A percentile compares a stretch with the other conserved stretches of the same genome.
phyloP scores from a whole-genome alignment of 805 yeast species.

The Metahyphopichia silvanorum region DNA sequence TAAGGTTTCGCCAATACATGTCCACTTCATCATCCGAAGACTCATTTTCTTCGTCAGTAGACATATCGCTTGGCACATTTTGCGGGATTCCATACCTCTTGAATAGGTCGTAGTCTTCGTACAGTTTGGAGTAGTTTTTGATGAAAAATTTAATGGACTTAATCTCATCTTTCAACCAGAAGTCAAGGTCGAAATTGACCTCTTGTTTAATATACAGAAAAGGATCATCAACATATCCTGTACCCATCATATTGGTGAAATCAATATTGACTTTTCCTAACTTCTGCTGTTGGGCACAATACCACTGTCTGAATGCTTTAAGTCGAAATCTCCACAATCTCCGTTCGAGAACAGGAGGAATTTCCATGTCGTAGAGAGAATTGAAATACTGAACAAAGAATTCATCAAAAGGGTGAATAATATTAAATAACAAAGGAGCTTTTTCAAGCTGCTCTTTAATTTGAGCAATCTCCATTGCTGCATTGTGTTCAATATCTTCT shows the following conservation, averaged over 20 bases:
- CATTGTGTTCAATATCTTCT: neutral
- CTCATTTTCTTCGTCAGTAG: too few species aligned
- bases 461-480: neutral
- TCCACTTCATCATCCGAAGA: too few species aligned
- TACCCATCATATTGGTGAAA: neutral
- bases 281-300: neutral
- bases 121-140: too few species aligned
- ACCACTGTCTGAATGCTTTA: neutral
- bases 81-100: too few species aligned
- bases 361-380: neutral
- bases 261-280: neutral
- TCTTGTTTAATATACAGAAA: too few species aligned
- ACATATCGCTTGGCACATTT: too few species aligned
- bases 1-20: too few species aligned
- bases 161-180: too few species aligned
- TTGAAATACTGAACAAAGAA: neutral
- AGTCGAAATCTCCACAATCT: slow-evolving; percentile 1
- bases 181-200: too few species aligned
- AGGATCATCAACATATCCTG: too few species aligned
- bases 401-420: slow-evolving; percentile 1
- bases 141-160: too few species aligned
- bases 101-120: too few species aligned
- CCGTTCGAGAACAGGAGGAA: neutral
- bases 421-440: neutral
- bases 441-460: neutral